These are phyloP conservation scores for Austroboletus niveus DNA, from an alignment of 1,284 basidiomycete genomes.

Conservation along the genomic window DNA sequence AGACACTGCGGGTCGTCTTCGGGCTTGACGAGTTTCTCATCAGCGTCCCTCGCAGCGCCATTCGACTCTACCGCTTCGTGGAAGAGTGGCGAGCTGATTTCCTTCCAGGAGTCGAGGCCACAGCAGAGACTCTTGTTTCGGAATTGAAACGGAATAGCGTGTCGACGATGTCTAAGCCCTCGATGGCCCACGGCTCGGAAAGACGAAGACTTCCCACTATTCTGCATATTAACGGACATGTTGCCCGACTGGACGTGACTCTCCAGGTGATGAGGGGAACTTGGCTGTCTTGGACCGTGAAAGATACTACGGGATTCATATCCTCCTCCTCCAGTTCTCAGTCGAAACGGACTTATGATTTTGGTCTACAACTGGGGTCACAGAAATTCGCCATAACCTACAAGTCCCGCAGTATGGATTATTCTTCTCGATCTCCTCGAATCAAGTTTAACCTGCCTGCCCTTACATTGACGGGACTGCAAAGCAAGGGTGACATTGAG, in stretches of 20 bases:
- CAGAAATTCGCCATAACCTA: constrained; percentile 65
- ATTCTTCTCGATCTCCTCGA: constrained; percentile 38
- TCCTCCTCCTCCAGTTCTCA: constrained; percentile 39
- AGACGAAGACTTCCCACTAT: constrained; percentile 19
- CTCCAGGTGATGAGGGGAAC: constrained; percentile 83
- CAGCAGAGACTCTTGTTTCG: constrained; percentile 60
- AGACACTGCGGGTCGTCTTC: constrained; percentile 42
- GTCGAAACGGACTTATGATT: constrained; percentile 40
- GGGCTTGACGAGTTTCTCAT: constrained; percentile 47
- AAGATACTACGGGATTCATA: constrained; percentile 47
- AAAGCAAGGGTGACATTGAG: constrained; percentile 49
- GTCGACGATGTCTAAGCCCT: constrained; percentile 24
- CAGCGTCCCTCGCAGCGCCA: constrained; percentile 73
- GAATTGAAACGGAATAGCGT: constrained; percentile 49
- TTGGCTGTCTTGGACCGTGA: constrained; percentile 73
- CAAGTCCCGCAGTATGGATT: constrained; percentile 38
- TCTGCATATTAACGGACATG: constrained; percentile 50
- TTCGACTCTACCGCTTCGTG: constrained; percentile 71
- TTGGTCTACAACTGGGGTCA: constrained; percentile 63
- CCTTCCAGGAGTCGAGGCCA: constrained; percentile 65
- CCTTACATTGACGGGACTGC: constrained; percentile 57
- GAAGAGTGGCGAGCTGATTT: constrained; percentile 81
- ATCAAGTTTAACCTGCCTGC: constrained; percentile 66
- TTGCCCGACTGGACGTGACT: constrained; percentile 51
- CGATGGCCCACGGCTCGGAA: constrained; percentile 24